Evolutionary conservation across 1,139 yeast species (phyloP), one percentile per base, ranked within the genome.

Genomic region (Kodamaea sp.): DNA sequence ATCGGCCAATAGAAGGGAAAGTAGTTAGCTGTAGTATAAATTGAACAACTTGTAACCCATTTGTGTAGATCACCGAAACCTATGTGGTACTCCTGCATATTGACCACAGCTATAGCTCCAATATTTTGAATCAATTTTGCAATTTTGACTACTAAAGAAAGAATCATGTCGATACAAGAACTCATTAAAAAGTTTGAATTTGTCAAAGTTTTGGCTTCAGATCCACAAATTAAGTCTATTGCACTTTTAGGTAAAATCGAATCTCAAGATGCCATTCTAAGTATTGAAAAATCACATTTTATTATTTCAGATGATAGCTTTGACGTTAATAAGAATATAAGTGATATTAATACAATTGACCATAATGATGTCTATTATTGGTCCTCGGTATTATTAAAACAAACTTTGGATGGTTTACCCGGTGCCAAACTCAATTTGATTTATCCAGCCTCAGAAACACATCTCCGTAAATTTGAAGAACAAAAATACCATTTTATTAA

Each of bases 371-470:
- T 90, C 1, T 92, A 90, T 54, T 75, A 73, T 46, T 90, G 97
- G 97, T 85, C 88, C 6, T 60, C 75, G 31, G 78, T 78, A 0
- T 61, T 73, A 0, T 49, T 83, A 31, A 50, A 53, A 4, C 86
- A 81, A 50, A 64, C 68, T 35, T 48, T 82, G 23, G 67, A 66
- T 0, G 45, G 49, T 1, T 49, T 52, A 8, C 89, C 95, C 0
- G 74, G 81, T 0, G 83, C 84, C 8, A 90, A 90, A 54, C 55
- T 87, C 41, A 88, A 84, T 50, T 49, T 92, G 44, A 82, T 92
- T 12, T 88, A 78, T 57, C 99, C 99, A 1, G 97, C 98, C 1
- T 84, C 96, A 0, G 83, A 80, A 39, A 77, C 83, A 7, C 98
- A 92, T 55, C 81, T 92, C 41, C 74, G 74, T 39, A 92, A 92